Evolutionary conservation across 106 monocot species (phyloP).

Genomic region (Acorus calamus): DNA sequence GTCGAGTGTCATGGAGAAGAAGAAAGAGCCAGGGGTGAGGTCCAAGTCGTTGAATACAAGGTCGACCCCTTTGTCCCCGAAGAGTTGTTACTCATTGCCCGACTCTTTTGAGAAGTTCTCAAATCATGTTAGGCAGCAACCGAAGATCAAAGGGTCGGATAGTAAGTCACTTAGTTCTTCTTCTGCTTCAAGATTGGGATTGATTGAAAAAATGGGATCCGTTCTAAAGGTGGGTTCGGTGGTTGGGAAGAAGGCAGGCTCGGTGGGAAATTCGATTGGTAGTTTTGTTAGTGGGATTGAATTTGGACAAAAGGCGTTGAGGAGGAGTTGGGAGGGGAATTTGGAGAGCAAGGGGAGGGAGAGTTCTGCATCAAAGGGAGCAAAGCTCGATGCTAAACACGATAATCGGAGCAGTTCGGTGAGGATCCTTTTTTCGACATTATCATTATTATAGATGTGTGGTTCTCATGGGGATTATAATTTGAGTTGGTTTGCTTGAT

Average conservation of each 20-base stretch:
- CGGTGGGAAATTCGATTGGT: slow-evolving; percentile 17
- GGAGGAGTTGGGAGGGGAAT: slow-evolving; percentile 66
- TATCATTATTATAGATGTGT: not conserved
- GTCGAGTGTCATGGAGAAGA: slow-evolving; percentile 27
- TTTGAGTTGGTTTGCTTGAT: too few relatives aligned
- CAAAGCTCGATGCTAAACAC: slow-evolving; percentile 26
- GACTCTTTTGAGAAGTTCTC: slow-evolving; percentile 56
- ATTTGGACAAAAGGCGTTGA: slow-evolving; percentile 31
- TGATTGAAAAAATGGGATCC: slow-evolving; percentile 49
- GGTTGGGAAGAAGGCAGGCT: slow-evolving; percentile 23
- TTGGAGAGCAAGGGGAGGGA: slow-evolving; percentile 21
- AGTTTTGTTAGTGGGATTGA: slow-evolving; percentile 19
- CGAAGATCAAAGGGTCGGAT: slow-evolving; percentile 23
- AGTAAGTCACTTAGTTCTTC: slow-evolving; percentile 4
- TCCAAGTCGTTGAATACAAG: slow-evolving; percentile 34
- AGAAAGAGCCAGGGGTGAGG: slow-evolving; percentile 12
- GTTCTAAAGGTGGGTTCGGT: slow-evolving; percentile 31
- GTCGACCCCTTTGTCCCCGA: slow-evolving; percentile 56
- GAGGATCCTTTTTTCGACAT: slow-evolving; percentile 16
- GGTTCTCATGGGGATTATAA: too few relatives aligned
- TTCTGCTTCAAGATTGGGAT: slow-evolving; percentile 24
- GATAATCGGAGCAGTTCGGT: slow-evolving; percentile 31
- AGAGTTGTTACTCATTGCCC: slow-evolving; percentile 58
- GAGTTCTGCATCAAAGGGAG: slow-evolving; percentile 18
- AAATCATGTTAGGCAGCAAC: slow-evolving; percentile 35